phyloP scores from a whole-genome alignment of 2,329 filamentous ascomycete species.

The Colletotrichum scovillei region DNA sequence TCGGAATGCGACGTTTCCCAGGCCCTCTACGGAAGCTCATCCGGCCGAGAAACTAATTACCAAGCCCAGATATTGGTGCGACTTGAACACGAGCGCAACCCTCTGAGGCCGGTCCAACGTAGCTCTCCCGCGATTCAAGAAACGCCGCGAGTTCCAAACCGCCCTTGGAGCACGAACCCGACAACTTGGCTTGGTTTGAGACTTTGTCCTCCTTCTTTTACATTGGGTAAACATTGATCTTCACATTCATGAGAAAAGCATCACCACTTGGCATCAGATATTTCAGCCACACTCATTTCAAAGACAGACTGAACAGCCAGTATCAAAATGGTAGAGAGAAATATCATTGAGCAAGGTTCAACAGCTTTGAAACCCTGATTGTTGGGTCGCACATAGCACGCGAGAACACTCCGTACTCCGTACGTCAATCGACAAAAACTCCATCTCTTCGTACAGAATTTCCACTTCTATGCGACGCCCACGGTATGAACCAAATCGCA shows the following conservation, averaged over 20 bases:
- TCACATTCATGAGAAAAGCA: background rate
- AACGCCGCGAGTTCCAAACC: background rate
- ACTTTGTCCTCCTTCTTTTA: background rate
- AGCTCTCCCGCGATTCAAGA: background rate
- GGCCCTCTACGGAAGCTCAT: background rate
- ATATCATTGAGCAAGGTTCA: background rate
- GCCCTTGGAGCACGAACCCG: background rate
- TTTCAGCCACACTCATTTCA: background rate
- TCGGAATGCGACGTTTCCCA: slow-evolving; percentile 15
- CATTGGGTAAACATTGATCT: background rate
- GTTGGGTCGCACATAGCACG: background rate
- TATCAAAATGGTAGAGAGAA: background rate
- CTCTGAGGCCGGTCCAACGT: background rate
- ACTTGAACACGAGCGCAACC: background rate
- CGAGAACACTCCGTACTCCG: background rate
- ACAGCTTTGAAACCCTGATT: background rate
- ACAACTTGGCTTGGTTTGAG: background rate
- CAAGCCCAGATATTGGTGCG: background rate
- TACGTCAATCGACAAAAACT: background rate
- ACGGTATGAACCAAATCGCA: slow-evolving; percentile 11
- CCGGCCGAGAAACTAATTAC: background rate
- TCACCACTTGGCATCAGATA: background rate
- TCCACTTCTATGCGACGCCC: slow-evolving; percentile 19
- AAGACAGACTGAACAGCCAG: background rate
- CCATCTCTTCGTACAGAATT: background rate